These are phyloP conservation scores for Epichloe typhina DNA, from an alignment of 2,329 filamentous ascomycete genomes.

Conservation along the genomic window DNA sequence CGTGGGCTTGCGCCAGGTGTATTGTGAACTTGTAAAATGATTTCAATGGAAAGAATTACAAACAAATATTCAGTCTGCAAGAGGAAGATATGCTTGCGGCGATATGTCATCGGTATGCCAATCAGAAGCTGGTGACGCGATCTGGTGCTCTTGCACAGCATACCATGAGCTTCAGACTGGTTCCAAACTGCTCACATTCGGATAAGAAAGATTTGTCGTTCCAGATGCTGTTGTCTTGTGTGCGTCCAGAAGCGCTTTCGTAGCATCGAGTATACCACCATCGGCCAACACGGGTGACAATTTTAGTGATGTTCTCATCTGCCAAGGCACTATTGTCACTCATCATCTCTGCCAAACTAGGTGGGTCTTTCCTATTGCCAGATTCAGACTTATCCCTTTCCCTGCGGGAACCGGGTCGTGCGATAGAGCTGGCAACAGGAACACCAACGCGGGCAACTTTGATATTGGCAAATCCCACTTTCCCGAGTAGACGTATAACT, in stretches of 20 bases:
- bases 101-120: not conserved
- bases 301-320: constrained; percentile 80
- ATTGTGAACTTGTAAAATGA: not conserved
- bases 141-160: constrained; percentile 79
- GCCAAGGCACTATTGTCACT: constrained; percentile 54
- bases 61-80: not conserved
- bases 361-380: constrained; percentile 28
- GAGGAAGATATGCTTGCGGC: not conserved
- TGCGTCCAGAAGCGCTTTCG: constrained; percentile 48
- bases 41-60: not conserved
- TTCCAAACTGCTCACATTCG: constrained; percentile 78
- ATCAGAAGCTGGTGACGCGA: constrained; percentile 34
- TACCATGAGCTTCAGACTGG: constrained; percentile 80
- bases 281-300: constrained; percentile 79
- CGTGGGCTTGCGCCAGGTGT: constrained; percentile 1
- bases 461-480: constrained; percentile 56
- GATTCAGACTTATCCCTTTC: constrained; percentile 7
- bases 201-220: constrained; percentile 57
- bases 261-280: constrained; percentile 98
- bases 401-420: constrained; percentile 14
- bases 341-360: constrained; percentile 58
- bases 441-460: constrained; percentile 69
- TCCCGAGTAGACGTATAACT: constrained; percentile 53
- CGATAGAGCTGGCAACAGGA: constrained; percentile 48
- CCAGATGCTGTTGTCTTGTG: constrained; percentile 54